Evolutionary conservation across 2,329 filamentous ascomycete species (phyloP), one percentile per base, ranked within the genome.

Genomic region (Fusarium agapanthi): DNA sequence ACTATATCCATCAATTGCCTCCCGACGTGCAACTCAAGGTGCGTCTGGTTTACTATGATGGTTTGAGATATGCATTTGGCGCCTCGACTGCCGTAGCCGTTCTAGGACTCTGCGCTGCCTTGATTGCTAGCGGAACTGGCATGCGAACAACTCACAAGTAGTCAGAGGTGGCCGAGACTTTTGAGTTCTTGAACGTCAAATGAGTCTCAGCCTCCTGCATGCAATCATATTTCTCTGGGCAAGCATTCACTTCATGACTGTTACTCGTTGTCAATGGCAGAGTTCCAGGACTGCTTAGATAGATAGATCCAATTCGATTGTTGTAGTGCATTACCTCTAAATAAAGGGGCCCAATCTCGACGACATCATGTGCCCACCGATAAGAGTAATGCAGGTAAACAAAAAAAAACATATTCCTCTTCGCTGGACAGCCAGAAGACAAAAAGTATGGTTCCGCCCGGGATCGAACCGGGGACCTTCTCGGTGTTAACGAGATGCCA

Each of bases 11-110:
- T n/a, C 79, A 83, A 15, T 82, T 91, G 0, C 88, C 88, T 3
- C 84, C 85, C 0, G 88, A 90, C 15, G 78, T 89, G 24, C 88
- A 90, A 72, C 83, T 88, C 28, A 84, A 85, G 32, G 89, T 87
- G 6, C 84, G 88, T 7, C 77, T 87, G 20, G 88, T 91, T 0
- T 91, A 91, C 72, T 91, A 90, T 59, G 84, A 88, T 20, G 89
- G 88, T 0, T 83, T 91, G 15, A 82, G 82, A 38, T 86, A 88
- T 59, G 86, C 87, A 0, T 91, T 91, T 76, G 82, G 84, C 0
- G 85, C 86, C 1, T 90, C 88, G 3, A 89, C 88, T 0, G 81
- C 75, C 0, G 83, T 89, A 24, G 88, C 87, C 7, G 78, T 81
- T 1, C 71, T 89, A 6, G 88, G 86, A 13, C 68, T 82, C 10